Percentiles rank a stretch among this genome's conserved stretches.
These are phyloP conservation scores for Artemisia argyi DNA, from an alignment of 129 eudicot genomes.

Conservation along the genomic window DNA sequence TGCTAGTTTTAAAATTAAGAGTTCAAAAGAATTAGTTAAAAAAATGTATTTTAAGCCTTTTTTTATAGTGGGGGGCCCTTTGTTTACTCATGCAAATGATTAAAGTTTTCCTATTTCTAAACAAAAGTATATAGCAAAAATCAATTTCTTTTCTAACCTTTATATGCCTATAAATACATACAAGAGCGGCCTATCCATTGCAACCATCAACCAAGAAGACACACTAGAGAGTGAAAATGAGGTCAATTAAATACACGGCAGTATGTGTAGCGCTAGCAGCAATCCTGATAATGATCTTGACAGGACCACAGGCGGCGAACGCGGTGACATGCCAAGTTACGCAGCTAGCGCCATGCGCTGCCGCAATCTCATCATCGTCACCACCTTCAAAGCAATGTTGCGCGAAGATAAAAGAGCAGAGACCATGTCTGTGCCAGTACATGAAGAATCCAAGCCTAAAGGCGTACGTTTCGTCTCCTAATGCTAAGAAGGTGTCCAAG, in stretches of 20 bases:
- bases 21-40: no score
- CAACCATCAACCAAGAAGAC: background rate
- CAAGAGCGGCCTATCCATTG: constrained; percentile 1
- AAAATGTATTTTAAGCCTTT: no score
- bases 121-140: background rate
- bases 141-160: background rate
- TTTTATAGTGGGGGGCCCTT: no score
- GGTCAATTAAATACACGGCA: constrained; percentile 17
- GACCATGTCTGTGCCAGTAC: constrained; percentile 52
- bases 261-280: constrained; percentile 2
- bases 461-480: constrained; percentile 32
- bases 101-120: no score
- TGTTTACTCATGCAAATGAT: no score
- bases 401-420: constrained; percentile 36
- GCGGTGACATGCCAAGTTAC: constrained; percentile 44
- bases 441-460: constrained; percentile 39
- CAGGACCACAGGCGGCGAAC: constrained; percentile 21
- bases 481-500: constrained; percentile 42
- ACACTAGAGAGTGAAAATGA: constrained; percentile 23
- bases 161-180: constrained; percentile 18
- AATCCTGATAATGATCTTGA: constrained; percentile 29
- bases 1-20: no score
- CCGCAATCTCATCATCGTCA: constrained; percentile 23
- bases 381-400: constrained; percentile 39
- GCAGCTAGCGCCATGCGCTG: constrained; percentile 29